Conservation (phyloP, 306 rosid species). For the Cucurbita ficifolia region DNA sequence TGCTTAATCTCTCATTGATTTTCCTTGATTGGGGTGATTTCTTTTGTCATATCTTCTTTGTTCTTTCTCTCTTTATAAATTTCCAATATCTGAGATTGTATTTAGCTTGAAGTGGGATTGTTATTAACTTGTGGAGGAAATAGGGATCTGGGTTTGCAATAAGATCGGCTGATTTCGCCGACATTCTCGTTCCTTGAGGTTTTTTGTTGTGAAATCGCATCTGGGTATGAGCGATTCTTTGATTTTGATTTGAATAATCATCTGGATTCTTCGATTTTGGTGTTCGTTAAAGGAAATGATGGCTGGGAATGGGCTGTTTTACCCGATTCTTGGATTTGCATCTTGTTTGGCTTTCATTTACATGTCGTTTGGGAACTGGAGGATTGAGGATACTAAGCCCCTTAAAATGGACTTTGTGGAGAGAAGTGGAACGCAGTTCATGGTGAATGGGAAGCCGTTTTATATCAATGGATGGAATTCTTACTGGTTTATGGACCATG, state of each 20-base stretch:
- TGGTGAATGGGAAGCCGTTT: slow-evolving; percentile 53
- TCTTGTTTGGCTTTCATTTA: slow-evolving; percentile 53
- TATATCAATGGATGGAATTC: slow-evolving; percentile 95
- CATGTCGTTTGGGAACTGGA: slow-evolving; percentile 59
- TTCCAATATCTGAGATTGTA: slow-evolving; percentile 7
- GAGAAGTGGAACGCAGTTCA: slow-evolving; percentile 67
- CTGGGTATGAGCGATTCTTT: slow-evolving; percentile 13
- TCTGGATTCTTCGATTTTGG: slow-evolving; percentile 16
- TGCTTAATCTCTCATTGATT: slow-evolving; percentile 8
- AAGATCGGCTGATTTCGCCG: slow-evolving; percentile 8
- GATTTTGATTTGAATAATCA: slow-evolving; percentile 13
- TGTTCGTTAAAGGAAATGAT: slow-evolving; percentile 31
- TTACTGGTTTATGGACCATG: slow-evolving; percentile 83
- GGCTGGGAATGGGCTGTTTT: slow-evolving; percentile 44
- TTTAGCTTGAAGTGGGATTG: background rate
- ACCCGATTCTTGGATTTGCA: slow-evolving; percentile 64
- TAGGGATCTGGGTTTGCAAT: slow-evolving; percentile 30
- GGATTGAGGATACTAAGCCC: slow-evolving; percentile 16
- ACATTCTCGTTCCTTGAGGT: slow-evolving; percentile 11
- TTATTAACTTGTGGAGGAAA: background rate
- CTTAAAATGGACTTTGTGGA: slow-evolving; percentile 42
- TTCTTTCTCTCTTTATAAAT: slow-evolving; percentile 11
- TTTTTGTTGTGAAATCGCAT: slow-evolving; percentile 12
- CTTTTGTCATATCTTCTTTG: slow-evolving; percentile 14
- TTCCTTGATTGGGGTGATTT: slow-evolving; percentile 21